These are phyloP conservation scores for Pueraria montana DNA, from an alignment of 306 rosid genomes.

Conservation along the genomic window DNA sequence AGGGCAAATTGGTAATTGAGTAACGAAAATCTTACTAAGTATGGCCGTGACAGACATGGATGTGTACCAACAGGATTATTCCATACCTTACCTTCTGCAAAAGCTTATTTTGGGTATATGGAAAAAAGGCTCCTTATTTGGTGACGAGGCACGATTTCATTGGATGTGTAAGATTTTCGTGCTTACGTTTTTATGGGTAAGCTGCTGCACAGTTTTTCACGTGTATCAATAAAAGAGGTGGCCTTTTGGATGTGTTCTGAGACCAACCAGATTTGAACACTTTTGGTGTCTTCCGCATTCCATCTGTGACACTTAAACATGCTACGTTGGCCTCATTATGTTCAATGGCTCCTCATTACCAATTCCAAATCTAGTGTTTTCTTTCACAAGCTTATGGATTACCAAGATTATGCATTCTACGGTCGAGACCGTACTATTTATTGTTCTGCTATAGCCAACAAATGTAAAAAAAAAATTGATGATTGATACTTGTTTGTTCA, in stretches of 20 bases:
- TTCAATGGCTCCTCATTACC: conserved; percentile 62
- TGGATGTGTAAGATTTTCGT: conserved; percentile 63
- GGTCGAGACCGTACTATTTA: neutral
- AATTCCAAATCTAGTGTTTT: conserved; percentile 30
- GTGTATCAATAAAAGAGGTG: conserved; percentile 68
- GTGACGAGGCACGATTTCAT: conserved; percentile 57
- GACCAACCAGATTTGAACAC: conserved; percentile 73
- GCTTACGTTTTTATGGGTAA: conserved; percentile 59
- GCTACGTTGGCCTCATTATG: conserved; percentile 75
- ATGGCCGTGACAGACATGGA: conserved; percentile 56
- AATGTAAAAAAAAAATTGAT: too few species aligned
- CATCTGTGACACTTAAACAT: conserved; percentile 72
- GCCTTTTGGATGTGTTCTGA: conserved; percentile 53
- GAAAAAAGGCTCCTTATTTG: conserved; percentile 68
- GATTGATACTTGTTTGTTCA: too few species aligned
- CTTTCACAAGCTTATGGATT: neutral
- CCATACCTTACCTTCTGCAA: conserved; percentile 58
- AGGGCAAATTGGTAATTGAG: conserved; percentile 48
- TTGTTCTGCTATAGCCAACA: neutral
- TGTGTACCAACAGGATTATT: conserved; percentile 51
- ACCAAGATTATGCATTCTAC: neutral
- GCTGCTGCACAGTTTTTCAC: conserved; percentile 64
- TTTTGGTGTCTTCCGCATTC: conserved; percentile 67
- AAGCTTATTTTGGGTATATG: conserved; percentile 4
- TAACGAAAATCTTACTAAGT: conserved; percentile 12